A percentile compares a stretch with the other conserved stretches of the same genome.
phyloP scores from a whole-genome alignment of 805 yeast genomes.

The Lipomyces oligophaga region DNA sequence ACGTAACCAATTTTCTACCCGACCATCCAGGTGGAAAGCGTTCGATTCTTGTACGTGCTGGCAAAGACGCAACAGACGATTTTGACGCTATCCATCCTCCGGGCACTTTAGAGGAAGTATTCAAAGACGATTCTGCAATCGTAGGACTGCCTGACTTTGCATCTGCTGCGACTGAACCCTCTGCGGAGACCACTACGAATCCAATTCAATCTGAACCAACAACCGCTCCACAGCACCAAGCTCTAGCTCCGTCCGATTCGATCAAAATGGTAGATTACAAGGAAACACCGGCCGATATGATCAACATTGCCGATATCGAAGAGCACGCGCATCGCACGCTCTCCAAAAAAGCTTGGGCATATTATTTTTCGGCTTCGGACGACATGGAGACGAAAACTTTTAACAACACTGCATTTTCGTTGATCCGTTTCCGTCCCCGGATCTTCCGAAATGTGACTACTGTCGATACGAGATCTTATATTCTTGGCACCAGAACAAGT shows the following conservation, averaged over 20 bases:
- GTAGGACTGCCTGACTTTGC: conserved; percentile 1
- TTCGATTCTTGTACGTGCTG: conserved; percentile 47
- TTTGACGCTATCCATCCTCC: conserved; percentile 35
- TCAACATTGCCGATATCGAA: conserved; percentile 83
- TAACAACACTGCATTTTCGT: conserved; percentile 43
- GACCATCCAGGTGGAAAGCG: conserved; percentile 50
- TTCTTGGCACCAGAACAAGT: conserved; percentile 46
- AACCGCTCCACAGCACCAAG: background rate
- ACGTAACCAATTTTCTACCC: conserved; percentile 37
- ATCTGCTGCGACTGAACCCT: background rate
- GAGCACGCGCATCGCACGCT: conserved; percentile 73
- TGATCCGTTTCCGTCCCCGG: conserved; percentile 48
- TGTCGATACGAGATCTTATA: conserved; percentile 45
- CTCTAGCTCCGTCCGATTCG: conserved; percentile 1
- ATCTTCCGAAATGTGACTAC: conserved; percentile 41
- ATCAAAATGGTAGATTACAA: conserved; percentile 2
- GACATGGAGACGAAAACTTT: conserved; percentile 47
- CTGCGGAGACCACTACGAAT: background rate
- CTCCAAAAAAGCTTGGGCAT: conserved; percentile 83
- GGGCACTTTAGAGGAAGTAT: conserved; percentile 32
- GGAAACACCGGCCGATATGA: conserved; percentile 23
- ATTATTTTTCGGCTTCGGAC: conserved; percentile 49
- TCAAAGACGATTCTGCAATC: conserved; percentile 10
- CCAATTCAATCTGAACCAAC: background rate
- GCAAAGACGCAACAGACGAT: conserved; percentile 47